These are phyloP conservation scores for Rhizoctonia solani DNA, from an alignment of 1,284 basidiomycete genomes.

Conservation along the genomic window DNA sequence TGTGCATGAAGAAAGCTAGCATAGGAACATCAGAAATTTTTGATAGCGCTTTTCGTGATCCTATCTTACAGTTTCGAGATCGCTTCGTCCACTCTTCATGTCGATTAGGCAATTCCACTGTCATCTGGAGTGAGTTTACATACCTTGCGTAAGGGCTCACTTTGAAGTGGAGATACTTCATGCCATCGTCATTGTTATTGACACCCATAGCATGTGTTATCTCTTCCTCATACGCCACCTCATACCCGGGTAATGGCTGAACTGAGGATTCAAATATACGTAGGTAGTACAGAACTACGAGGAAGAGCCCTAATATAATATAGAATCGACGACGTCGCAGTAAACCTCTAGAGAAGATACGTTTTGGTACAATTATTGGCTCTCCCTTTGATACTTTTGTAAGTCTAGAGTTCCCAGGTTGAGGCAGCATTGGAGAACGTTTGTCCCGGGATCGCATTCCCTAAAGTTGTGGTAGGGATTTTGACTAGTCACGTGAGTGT, in stretches of 20 bases:
- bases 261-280: background rate
- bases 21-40: background rate
- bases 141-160: conserved; percentile 13
- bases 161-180: conserved; percentile 30
- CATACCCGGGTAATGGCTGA: conserved; percentile 14
- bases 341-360: conserved; percentile 29
- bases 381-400: background rate
- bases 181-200: background rate
- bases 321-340: conserved; percentile 32
- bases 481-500: conserved; percentile 4
- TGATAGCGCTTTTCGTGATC: background rate
- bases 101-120: background rate
- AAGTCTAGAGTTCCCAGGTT: conserved; percentile 14
- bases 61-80: conserved; percentile 8
- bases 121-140: background rate
- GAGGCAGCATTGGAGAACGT: conserved; percentile 19
- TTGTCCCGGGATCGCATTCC: conserved; percentile 14
- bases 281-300: conserved; percentile 25
- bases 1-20: conserved; percentile 21
- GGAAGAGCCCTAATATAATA: conserved; percentile 13
- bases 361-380: background rate
- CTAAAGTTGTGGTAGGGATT: background rate
- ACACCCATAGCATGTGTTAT: background rate
- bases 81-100: conserved; percentile 30
- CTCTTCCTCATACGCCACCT: conserved; percentile 3